Base-by-base conservation (phyloP, 1,139 yeast species). In the Saccharomyces uvarum region DNA sequence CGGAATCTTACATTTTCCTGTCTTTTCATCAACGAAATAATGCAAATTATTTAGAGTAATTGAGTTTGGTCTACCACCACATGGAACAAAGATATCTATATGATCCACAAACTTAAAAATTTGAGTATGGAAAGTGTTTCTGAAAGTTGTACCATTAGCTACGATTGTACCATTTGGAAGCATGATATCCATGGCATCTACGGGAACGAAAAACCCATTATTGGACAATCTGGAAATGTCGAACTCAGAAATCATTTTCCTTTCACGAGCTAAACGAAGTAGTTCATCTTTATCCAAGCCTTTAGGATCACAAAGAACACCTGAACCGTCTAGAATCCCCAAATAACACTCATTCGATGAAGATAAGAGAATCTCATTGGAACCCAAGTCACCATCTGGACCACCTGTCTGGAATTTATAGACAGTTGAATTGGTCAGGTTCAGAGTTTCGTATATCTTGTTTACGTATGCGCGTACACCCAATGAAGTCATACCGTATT, bases 11-110 rank as follows among this genome's bases (percentile, higher is more conserved):
- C 88, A 72, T 72, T 86, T 86, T 57, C 95, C 95, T 46, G 93
- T 84, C 65, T 81, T 82, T 48, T 76, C 76, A 69, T 88, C 89
- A 63, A 93, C 82, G 63, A 90, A 82, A 54, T 76, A 76, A 60
- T 78, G 75, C 57, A 91, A 95, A 66, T 88, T 93, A 70, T 84
- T 85, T 60, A 93, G 83, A 71, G 91, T 96, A 72, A 93, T 86
- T 16, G 98, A 96, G 63, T 88, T 93, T 59, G 99, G 99, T 74
- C 99, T 87, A 64, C 99, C 99, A 73, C 99, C 99, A 74, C 99
- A 93, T 56, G 99, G 99, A 50, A 91, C 98, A 74, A 93, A 90
- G 66, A 86, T 75, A 66, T 86, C 88, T 62, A 91, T 78, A 38
- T 83, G 83, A 52, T 82, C 77, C 54, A 86, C 86, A 63, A 80